Evolutionary conservation across 108 stramenopile species (phyloP).

Genomic region (Schizochytrium sp.): DNA sequence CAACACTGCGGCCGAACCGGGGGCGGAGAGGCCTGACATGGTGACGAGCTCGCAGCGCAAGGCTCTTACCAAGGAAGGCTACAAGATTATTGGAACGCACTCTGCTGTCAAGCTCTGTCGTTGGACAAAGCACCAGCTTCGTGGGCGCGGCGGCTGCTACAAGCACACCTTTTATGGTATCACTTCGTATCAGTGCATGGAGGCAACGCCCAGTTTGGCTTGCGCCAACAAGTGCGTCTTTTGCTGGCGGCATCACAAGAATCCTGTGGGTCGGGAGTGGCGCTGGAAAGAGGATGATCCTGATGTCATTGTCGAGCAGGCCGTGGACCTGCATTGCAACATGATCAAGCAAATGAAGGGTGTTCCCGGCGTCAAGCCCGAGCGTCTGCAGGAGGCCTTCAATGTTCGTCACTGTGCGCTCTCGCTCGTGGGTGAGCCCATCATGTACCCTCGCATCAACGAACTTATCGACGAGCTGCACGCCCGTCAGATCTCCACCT

Average conservation of each 20-base stretch:
- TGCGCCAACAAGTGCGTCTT: slow-evolving; percentile 97
- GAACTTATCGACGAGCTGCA: slow-evolving; percentile 79
- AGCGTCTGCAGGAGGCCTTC: slow-evolving; percentile 84
- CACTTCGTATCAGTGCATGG: slow-evolving; percentile 92
- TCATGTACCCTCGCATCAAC: slow-evolving; percentile 91
- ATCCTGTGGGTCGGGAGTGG: slow-evolving; percentile 93
- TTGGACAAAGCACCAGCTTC: slow-evolving; percentile 93
- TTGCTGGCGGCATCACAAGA: slow-evolving; percentile 97
- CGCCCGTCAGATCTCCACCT: slow-evolving; percentile 72
- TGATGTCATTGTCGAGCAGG: slow-evolving; percentile 71
- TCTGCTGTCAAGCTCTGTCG: slow-evolving; percentile 92
- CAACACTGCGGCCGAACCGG: slow-evolving; percentile 24
- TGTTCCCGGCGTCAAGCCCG: slow-evolving; percentile 80
- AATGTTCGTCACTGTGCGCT: slow-evolving; percentile 46
- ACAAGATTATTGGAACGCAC: slow-evolving; percentile 86
- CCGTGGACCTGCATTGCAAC: slow-evolving; percentile 62
- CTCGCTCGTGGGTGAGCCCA: slow-evolving; percentile 59
- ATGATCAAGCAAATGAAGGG: slow-evolving; percentile 90
- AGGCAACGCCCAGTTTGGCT: slow-evolving; percentile 80
- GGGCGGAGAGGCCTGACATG: slow-evolving; percentile 58
- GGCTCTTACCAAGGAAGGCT: slow-evolving; percentile 86
- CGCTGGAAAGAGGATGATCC: slow-evolving; percentile 88
- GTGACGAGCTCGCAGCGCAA: slow-evolving; percentile 78
- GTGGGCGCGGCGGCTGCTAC: slow-evolving; percentile 89
- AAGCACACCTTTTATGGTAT: slow-evolving; percentile 95